Percentiles rank a stretch among this genome's conserved stretches.
Conservation (phyloP, 352 stramenopile genomes). For the Pythium scleroteichum region DNA sequence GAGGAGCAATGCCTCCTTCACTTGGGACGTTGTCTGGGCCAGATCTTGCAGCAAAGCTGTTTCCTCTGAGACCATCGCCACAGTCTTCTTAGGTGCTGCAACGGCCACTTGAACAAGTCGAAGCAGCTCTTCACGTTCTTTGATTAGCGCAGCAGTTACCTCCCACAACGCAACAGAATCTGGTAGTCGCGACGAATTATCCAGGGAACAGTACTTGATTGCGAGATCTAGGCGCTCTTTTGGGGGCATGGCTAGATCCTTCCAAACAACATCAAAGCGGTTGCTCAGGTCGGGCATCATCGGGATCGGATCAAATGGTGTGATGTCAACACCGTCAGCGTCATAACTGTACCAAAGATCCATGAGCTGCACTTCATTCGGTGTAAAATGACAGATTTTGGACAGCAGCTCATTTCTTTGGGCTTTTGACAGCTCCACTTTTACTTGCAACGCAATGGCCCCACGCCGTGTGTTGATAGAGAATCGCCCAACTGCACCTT, state of each 20-base stretch:
- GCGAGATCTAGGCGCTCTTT: conserved; percentile 67
- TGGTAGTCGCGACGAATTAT: conserved; percentile 49
- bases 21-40: conserved; percentile 28
- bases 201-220: conserved; percentile 74
- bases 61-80: conserved; percentile 41
- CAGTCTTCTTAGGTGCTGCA: conserved; percentile 27
- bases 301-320: conserved; percentile 55
- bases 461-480: conserved; percentile 49
- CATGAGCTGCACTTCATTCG: conserved; percentile 62
- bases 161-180: conserved; percentile 74
- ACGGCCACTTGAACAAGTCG: conserved; percentile 33
- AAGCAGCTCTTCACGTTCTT: conserved; percentile 61
- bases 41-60: conserved; percentile 54
- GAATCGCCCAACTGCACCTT: conserved; percentile 33
- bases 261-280: conserved; percentile 70
- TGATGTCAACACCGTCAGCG: conserved; percentile 37
- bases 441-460: conserved; percentile 45
- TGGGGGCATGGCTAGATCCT: conserved; percentile 58
- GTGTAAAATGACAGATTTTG: conserved; percentile 48
- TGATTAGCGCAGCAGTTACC: conserved; percentile 44
- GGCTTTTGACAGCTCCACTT: conserved; percentile 37
- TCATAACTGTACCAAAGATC: conserved; percentile 63
- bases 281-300: conserved; percentile 61
- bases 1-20: conserved; percentile 60
- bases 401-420: conserved; percentile 51